Base-by-base conservation (phyloP, 768 basidiomycete genomes). In the Piloderma croceum region DNA sequence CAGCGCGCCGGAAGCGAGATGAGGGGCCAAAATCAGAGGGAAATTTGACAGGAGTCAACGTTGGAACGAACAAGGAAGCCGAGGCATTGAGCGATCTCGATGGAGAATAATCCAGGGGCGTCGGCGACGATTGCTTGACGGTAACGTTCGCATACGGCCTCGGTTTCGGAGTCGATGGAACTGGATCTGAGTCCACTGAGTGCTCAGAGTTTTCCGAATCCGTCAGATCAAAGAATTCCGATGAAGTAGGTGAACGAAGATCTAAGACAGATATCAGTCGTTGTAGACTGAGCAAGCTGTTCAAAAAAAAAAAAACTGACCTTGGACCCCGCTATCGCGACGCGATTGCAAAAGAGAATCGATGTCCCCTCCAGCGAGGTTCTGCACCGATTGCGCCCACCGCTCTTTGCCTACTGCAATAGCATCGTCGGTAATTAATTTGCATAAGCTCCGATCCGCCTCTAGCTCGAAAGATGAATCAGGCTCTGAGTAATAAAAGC, bases 81-180 rank as follows among this genome's bases (percentile, higher is more conserved):
- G 62, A 57, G 5, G 68, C 70, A 38, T 70, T 73, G 21, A 74
- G 63, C 40, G 46, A 45, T 48, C 54, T 39, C 38, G 41, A 25
- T 43, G 39, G 24, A 43, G 45, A 41, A 46, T 46, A 44, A 41
- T n/a, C 36, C 39, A 48, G 46, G 54, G 36, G 48, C 50, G 33
- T 58, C 37, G 61, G 61, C 23, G 64, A 68, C 34, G 44, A 46
- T 36, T 56, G 55, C 44, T 67, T 64, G 31, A 68, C 57, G 34
- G 59, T 54, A 19, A 67, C 60, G 36, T 64, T 59, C 10, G 63
- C 58, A 15, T 68, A 65, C 12, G 59, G 53, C 43, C 58, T 67
- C 24, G 64, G 62, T 36, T 68, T 69, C 10, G 76, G 75, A 7
- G 76, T 77, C n/a, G 67, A 64, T n/a, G 75, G 75, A 45, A 63